These are phyloP conservation scores for Mollisia scopiformis DNA, from an alignment of 2,329 filamentous ascomycete genomes.

Conservation along the genomic window DNA sequence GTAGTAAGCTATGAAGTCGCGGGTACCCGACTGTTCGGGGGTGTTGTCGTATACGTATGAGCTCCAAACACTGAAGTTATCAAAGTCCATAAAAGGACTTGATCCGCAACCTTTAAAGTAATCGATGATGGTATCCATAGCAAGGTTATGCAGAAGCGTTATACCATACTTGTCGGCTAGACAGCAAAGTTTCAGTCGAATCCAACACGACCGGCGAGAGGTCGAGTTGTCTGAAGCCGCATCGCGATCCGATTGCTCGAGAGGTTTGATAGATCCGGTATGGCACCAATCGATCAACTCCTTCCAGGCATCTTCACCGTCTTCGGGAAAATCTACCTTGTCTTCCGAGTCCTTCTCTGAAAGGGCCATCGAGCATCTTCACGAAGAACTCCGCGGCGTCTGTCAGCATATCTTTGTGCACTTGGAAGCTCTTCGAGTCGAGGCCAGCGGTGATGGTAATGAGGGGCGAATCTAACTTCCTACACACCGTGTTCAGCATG, in stretches of 20 bases:
- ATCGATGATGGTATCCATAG: constrained; percentile 3
- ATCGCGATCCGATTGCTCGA: neutral
- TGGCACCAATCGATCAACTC: neutral
- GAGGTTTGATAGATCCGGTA: neutral
- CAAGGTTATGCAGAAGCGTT: constrained; percentile 6
- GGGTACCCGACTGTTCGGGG: neutral
- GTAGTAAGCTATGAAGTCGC: neutral
- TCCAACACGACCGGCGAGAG: neutral
- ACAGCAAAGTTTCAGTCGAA: constrained; percentile 7
- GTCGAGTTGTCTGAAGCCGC: neutral
- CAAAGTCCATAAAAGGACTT: neutral
- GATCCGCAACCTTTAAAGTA: neutral
- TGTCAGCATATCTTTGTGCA: constrained; percentile 14
- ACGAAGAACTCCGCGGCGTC: constrained; percentile 13
- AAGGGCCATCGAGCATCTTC: constrained; percentile 9
- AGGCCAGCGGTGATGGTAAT: neutral
- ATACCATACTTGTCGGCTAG: constrained; percentile 12
- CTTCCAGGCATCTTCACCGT: neutral
- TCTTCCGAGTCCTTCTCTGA: neutral
- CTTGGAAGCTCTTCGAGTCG: neutral
- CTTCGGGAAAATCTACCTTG: neutral
- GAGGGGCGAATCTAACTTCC: neutral
- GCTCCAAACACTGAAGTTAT: neutral
- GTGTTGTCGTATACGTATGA: neutral
- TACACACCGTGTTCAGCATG: no score